phyloP scores from a whole-genome alignment of 495 filamentous ascomycete genomes.

The Penicillium bovifimosum region DNA sequence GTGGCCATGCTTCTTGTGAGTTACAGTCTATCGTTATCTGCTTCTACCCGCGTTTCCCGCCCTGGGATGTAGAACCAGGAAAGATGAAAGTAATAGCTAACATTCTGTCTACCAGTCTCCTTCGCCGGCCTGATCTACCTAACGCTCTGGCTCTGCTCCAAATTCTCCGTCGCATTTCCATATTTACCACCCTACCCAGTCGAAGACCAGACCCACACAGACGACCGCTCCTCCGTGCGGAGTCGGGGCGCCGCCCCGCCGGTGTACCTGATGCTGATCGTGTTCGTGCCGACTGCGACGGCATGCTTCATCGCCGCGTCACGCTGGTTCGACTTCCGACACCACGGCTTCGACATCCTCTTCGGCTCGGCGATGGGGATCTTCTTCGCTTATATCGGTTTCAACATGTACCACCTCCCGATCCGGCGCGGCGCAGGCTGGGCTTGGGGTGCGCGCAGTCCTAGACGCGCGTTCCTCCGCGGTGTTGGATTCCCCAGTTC shows the following conservation, averaged over 20 bases:
- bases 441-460: slow-evolving; percentile 45
- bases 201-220: slow-evolving; percentile 18
- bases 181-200: slow-evolving; percentile 47
- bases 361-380: slow-evolving; percentile 54
- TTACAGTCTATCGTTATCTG: slow-evolving; percentile 1
- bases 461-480: slow-evolving; percentile 49
- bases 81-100: neutral
- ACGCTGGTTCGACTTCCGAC: slow-evolving; percentile 58
- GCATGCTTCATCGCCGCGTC: slow-evolving; percentile 59
- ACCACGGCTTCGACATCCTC: slow-evolving; percentile 62
- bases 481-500: slow-evolving; percentile 53
- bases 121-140: slow-evolving; percentile 61
- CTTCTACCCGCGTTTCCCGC: no score
- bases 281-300: slow-evolving; percentile 50
- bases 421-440: slow-evolving; percentile 55
- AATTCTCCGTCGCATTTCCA: slow-evolving; percentile 57
- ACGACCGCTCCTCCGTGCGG: slow-evolving; percentile 29
- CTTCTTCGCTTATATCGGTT: slow-evolving; percentile 49
- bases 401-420: slow-evolving; percentile 65
- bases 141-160: slow-evolving; percentile 57
- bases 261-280: slow-evolving; percentile 46
- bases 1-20: slow-evolving; percentile 63
- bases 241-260: slow-evolving; percentile 55
- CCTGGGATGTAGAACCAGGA: neutral
- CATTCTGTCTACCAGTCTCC: slow-evolving; percentile 37